Evolutionary conservation across 768 basidiomycete species (phyloP), one percentile per base, ranked within the genome.

Genomic region (Boletus bicolor): DNA sequence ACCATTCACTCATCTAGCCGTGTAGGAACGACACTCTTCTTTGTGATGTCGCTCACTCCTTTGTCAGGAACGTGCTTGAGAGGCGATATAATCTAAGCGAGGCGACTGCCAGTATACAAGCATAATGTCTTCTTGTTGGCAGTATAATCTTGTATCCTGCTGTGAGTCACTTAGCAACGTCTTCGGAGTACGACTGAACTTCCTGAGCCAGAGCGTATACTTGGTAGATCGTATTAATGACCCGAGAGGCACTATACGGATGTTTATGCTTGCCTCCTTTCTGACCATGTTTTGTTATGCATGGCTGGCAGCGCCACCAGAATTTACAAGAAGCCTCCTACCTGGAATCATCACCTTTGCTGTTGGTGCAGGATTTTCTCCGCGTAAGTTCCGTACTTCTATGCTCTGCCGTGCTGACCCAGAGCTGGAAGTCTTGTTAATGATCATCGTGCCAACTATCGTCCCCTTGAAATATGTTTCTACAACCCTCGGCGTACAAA

Each of bases 401-500:
- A 14, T 9, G 15, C 14, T 15, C 17, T 36, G 37, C 57, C 30
- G 4, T 30, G 60, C 42, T 60, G 35, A 64, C 26, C 39, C 38
- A 24, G 21, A 24, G 36, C 43, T 5, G 15, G 32, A 59, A 89
- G 89, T 91, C 30, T 72, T 91, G 10, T 76, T 91, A 11, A 89
- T 87, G 8, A 77, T 91, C 15, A 75, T 91, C 35, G 89, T 91
- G 0, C 88, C 89, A 0, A 80, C 78, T 49, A 80, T 91, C 30
- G 87, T 91, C 0, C 79, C 83, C 7, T 60, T 79, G 19, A 86
- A 86, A 66, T 91, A 86, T 67, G 82, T 91, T 44, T 86, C 87
- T 2, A 91, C 90, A 1, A 87, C 87, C 5, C 75, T 91, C 0
- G 89, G 88, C 1, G 83, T 84, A 7, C 88, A 91, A 65, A 91